These are phyloP conservation scores for Calonectria hawksworthii DNA, from an alignment of 2,329 filamentous ascomycete genomes.

Conservation along the genomic window DNA sequence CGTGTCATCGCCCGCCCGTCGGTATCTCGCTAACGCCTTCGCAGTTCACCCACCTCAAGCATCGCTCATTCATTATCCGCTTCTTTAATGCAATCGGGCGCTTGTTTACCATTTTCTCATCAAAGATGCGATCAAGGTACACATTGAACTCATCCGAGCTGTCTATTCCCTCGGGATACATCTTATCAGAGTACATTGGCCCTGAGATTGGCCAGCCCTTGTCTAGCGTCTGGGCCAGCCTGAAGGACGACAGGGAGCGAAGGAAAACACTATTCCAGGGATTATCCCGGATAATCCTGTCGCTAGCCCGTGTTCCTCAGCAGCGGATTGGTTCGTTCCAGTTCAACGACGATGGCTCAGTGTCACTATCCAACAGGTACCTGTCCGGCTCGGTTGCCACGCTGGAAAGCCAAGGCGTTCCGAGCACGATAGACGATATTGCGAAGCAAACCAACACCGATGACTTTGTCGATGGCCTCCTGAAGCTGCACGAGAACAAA, in stretches of 20 bases:
- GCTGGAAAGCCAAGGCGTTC: background rate
- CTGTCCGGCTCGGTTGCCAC: background rate
- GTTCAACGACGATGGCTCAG: conserved; percentile 15
- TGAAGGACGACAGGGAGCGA: background rate
- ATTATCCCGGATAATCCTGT: background rate
- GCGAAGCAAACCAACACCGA: conserved; percentile 9
- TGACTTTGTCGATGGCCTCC: background rate
- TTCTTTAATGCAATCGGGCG: background rate
- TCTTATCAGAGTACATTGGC: background rate
- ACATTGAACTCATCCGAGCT: background rate
- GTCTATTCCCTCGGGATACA: background rate
- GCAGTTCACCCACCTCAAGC: conserved; percentile 1
- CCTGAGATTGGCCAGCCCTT: conserved; percentile 4
- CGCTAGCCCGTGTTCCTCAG: conserved; percentile 9
- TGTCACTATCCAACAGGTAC: background rate
- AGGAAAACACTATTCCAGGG: conserved; percentile 1
- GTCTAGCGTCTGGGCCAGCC: background rate
- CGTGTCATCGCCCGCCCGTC: background rate
- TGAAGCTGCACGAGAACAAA: conserved; percentile 1
- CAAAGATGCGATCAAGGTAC: background rate
- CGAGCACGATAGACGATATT: background rate
- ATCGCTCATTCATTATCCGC: background rate
- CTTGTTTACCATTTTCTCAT: background rate
- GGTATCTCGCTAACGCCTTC: background rate
- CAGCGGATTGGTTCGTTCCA: conserved; percentile 2